Evolutionary conservation across 129 eudicot genomes (phyloP).

Genomic region (Rutidosis leptorrhynchoides): DNA sequence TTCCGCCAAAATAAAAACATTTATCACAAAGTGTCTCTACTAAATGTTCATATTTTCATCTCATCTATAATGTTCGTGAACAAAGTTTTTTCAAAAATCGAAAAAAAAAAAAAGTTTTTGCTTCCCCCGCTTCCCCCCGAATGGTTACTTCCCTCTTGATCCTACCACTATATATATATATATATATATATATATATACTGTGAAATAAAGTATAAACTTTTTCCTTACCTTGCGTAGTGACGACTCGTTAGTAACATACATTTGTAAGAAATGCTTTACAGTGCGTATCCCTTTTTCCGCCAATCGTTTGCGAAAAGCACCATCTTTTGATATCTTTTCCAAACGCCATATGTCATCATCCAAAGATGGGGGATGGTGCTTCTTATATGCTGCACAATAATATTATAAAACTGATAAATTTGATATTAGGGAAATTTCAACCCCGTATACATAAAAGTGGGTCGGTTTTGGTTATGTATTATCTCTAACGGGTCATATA

Average conservation of each 20-base stretch:
- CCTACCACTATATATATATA: too few species aligned
- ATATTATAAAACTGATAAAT: too few species aligned
- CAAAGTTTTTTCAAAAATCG: too few species aligned
- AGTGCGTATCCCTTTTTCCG: conserved; percentile 23
- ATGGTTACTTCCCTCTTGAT: too few species aligned
- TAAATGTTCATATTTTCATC: too few species aligned
- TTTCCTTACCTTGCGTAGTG: conserved; percentile 52
- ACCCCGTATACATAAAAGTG: background rate
- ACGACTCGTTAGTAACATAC: conserved; percentile 38
- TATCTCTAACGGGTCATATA: background rate
- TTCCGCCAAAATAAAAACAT: too few species aligned
- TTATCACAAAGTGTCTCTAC: too few species aligned
- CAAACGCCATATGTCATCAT: conserved; percentile 81
- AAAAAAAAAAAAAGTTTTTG: too few species aligned
- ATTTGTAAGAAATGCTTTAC: conserved; percentile 54
- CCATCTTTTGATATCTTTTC: conserved; percentile 76
- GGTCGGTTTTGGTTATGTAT: background rate
- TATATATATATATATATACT: background rate
- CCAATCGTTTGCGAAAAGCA: conserved; percentile 45
- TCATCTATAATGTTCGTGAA: too few species aligned
- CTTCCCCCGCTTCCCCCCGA: too few species aligned
- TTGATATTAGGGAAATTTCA: too few species aligned
- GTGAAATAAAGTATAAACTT: background rate
- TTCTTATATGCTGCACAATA: conserved; percentile 86
- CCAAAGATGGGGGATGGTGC: conserved; percentile 59